Percentiles rank a stretch among this genome's conserved stretches.
Conservation (phyloP, 2,329 filamentous ascomycete species). For the Chalara sp. region DNA sequence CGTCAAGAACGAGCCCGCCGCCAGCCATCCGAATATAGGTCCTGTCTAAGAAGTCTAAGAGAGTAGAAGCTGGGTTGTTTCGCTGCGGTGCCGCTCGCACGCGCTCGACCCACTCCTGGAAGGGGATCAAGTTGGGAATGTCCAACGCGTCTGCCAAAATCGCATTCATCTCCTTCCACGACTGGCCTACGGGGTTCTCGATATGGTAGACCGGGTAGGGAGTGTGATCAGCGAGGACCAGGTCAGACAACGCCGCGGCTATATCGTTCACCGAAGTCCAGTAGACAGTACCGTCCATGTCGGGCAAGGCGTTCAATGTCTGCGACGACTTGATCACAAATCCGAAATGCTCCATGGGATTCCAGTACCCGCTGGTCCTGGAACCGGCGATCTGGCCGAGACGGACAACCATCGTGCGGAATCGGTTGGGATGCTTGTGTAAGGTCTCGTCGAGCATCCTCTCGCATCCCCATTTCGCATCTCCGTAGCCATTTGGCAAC, state of each 20-base stretch:
- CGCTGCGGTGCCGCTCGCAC: neutral
- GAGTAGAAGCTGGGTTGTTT: slow-evolving; percentile 25
- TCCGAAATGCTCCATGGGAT: slow-evolving; percentile 41
- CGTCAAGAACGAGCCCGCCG: slow-evolving; percentile 35
- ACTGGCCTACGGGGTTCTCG: neutral
- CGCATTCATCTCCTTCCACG: neutral
- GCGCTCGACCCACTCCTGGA: neutral
- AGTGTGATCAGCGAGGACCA: neutral
- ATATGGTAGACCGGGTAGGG: neutral
- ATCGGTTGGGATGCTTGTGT: slow-evolving; percentile 32
- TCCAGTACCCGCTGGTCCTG: slow-evolving; percentile 44
- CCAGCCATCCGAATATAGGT: slow-evolving; percentile 37
- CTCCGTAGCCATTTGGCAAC: slow-evolving; percentile 41
- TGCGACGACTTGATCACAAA: slow-evolving; percentile 45
- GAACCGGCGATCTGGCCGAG: slow-evolving; percentile 48
- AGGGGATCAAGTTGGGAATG: neutral
- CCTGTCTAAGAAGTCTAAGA: slow-evolving; percentile 27
- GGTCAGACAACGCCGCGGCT: neutral
- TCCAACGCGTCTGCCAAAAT: neutral
- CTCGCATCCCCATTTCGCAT: slow-evolving; percentile 46
- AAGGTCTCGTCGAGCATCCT: slow-evolving; percentile 41
- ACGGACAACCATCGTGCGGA: slow-evolving; percentile 38
- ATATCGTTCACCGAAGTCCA: neutral
- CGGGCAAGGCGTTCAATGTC: slow-evolving; percentile 35
- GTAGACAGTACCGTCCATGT: slow-evolving; percentile 27